Evolutionary conservation across 306 rosid species (phyloP), one percentile per base, ranked within the genome.

Genomic region (Casuarina equisetifolia): DNA sequence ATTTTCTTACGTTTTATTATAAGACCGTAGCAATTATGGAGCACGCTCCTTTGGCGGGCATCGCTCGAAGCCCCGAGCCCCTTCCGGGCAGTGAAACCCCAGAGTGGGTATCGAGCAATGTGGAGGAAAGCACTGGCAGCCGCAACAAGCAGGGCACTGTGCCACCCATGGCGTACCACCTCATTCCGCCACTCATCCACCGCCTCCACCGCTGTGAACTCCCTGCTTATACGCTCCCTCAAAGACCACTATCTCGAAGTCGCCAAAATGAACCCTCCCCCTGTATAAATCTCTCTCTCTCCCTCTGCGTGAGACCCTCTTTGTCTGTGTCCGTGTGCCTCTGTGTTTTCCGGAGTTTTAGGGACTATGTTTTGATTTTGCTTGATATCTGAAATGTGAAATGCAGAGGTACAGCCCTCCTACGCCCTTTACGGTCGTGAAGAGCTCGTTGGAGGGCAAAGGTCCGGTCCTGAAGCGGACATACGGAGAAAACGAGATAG

Each of bases 181-280:
- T 54, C 84, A 19, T 78, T 86, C 70, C 75, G 85, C 59, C 74
- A 51, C 59, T 74, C 88, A 39, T 80, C 89, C 76, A 19, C 80
- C 12, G 81, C 85, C n/a, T 84, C 97, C 20, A 64, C 92, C n/a
- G 91, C 95, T 74, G 91, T 92, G 61, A 81, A 91, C 79, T 89
- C 98, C 42, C 32, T 91, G 75, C 72, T 95, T 20, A 95, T 92
- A 75, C 96, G 92, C 43, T 95, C 98, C 63, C 95, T 95, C 58
- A 95, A 92, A 73, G 97, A 92, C 3, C 98, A 95, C 92, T 95
- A 89, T 32, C 88, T 83, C 45, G 97, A 92, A 84, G 89, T 90
- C 77, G 78, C 97, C 85, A 89, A 83, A 87, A 91, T 90, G 97
- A 81, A 79, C 67, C 88, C 92, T 86, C 98, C 98, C 19, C 93